Conservation (phyloP, 2,329 filamentous ascomycete genomes). For the Tolypocladium nubicola region DNA sequence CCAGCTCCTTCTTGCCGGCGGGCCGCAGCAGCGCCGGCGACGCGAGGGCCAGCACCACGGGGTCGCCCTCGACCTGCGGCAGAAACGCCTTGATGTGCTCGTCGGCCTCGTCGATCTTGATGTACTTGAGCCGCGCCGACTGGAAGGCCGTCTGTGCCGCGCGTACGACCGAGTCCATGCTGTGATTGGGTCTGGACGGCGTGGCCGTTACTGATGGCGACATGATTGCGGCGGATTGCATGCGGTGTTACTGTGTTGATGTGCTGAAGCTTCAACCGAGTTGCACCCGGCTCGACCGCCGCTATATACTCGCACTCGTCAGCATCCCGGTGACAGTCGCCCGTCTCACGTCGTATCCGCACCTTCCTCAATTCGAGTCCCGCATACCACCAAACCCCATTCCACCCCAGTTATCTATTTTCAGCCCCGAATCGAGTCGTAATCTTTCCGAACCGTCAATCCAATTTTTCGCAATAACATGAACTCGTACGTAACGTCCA, state of each 20-base stretch:
- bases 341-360: background rate
- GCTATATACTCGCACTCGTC: background rate
- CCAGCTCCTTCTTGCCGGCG: slow-evolving; percentile 5
- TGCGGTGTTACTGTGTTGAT: background rate
- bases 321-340: background rate
- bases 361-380: background rate
- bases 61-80: slow-evolving; percentile 5
- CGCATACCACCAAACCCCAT: background rate
- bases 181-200: background rate
- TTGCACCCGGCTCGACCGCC: background rate
- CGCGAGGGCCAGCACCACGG: slow-evolving; percentile 6
- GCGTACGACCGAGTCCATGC: background rate
- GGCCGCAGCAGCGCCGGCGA: slow-evolving; percentile 4
- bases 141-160: slow-evolving; percentile 2
- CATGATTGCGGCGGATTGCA: background rate
- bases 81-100: slow-evolving; percentile 7
- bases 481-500: background rate
- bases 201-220: background rate
- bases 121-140: slow-evolving; percentile 9
- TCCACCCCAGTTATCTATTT: background rate
- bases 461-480: too few relatives aligned
- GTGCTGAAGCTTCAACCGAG: background rate
- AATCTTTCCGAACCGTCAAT: background rate
- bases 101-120: slow-evolving; percentile 8
- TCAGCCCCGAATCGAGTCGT: background rate